Percentiles rank a stretch among this genome's conserved stretches.
Evolutionary conservation across 768 basidiomycete genomes (phyloP).

Genomic region (Mycena epipterygia): DNA sequence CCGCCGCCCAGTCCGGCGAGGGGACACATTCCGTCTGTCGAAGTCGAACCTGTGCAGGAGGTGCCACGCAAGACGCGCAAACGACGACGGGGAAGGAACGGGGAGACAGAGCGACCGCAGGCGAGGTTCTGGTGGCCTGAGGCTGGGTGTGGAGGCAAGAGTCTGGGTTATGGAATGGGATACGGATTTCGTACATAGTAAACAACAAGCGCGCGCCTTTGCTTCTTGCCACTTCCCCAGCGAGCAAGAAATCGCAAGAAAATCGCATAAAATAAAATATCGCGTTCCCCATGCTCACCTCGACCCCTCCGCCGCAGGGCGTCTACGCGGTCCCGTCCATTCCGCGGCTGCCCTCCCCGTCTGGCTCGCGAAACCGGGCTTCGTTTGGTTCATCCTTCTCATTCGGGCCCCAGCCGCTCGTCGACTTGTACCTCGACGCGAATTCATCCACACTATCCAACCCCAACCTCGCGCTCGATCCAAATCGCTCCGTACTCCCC

Average conservation of each 20-base stretch:
- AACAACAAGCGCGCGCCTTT: too few species aligned
- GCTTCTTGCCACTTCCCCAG: too few species aligned
- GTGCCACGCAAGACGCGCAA: constrained; percentile 7
- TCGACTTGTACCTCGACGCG: constrained; percentile 77
- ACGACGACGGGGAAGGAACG: constrained; percentile 27
- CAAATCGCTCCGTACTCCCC: constrained; percentile 83
- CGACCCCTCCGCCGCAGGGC: constrained; percentile 65
- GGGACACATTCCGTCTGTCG: constrained; percentile 15
- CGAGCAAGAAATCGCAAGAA: too few species aligned
- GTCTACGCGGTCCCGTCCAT: constrained; percentile 60
- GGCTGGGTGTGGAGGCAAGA: constrained; percentile 49
- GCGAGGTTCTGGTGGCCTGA: constrained; percentile 60
- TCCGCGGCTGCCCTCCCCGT: constrained; percentile 67
- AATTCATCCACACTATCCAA: constrained; percentile 73
- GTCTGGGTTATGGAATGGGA: constrained; percentile 59
- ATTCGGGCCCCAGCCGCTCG: constrained; percentile 82
- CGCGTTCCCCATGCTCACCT: constrained; percentile 49
- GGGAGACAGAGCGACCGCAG: constrained; percentile 43
- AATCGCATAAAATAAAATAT: too few species aligned
- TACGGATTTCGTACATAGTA: too few species aligned
- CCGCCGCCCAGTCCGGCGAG: not conserved
- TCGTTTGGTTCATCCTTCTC: constrained; percentile 89
- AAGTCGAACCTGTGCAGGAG: not conserved
- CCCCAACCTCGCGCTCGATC: constrained; percentile 74
- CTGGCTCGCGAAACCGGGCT: constrained; percentile 70